These are phyloP conservation scores for Solanum sitiens DNA, from an alignment of 257 asterid genomes.

Conservation along the genomic window DNA sequence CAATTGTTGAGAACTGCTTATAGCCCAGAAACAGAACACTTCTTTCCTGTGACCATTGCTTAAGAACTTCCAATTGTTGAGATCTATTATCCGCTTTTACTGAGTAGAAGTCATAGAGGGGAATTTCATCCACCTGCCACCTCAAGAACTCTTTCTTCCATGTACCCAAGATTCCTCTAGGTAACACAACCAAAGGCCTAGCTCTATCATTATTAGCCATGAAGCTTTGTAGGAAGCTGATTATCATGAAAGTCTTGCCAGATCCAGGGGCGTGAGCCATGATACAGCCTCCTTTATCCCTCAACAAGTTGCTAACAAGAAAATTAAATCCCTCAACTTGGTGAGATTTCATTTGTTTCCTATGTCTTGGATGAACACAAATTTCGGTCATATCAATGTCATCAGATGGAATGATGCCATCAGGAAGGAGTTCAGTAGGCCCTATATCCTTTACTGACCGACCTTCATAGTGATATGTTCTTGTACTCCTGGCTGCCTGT, in stretches of 20 bases:
- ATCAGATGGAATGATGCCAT: slow-evolving; percentile 31
- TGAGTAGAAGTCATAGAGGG: slow-evolving; percentile 75
- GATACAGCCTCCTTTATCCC: slow-evolving; percentile 90
- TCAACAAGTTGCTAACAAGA: slow-evolving; percentile 71
- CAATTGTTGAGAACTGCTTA: slow-evolving; percentile 75
- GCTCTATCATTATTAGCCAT: slow-evolving; percentile 90
- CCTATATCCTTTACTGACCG: slow-evolving; percentile 41
- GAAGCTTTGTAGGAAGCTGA: slow-evolving; percentile 90
- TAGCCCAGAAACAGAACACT: slow-evolving; percentile 83
- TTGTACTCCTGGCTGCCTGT: slow-evolving; percentile 52
- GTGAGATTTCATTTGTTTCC: slow-evolving; percentile 93
- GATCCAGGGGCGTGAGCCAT: slow-evolving; percentile 99
- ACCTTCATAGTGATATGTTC: slow-evolving; percentile 71
- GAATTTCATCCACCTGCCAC: slow-evolving; percentile 89
- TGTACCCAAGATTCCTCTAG: slow-evolving; percentile 72
- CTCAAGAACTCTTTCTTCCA: slow-evolving; percentile 83
- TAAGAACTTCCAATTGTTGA: slow-evolving; percentile 83
- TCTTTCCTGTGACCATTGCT: slow-evolving; percentile 58
- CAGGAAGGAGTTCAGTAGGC: slow-evolving; percentile 30
- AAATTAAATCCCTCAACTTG: slow-evolving; percentile 94
- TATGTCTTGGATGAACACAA: slow-evolving; percentile 87
- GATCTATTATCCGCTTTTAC: slow-evolving; percentile 79
- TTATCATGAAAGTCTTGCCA: slow-evolving; percentile 94
- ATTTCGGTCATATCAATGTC: slow-evolving; percentile 56
- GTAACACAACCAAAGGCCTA: slow-evolving; percentile 91